phyloP scores from a whole-genome alignment of 1,284 basidiomycete genomes.

The Sphaerobolus stellatus region DNA sequence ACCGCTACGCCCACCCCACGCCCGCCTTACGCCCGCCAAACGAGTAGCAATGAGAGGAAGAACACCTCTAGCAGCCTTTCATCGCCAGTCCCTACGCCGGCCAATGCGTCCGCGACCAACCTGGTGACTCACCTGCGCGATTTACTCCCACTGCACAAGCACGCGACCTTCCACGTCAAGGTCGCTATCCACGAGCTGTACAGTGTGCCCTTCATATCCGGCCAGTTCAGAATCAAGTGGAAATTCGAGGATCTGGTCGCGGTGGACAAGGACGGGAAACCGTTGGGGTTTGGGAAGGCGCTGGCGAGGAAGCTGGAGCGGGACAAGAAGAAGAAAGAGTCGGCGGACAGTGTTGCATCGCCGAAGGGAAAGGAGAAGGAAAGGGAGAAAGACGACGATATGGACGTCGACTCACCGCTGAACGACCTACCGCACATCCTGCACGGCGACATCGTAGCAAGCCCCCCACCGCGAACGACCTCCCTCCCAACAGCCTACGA shows the following conservation, averaged over 20 bases:
- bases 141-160: conserved; percentile 47
- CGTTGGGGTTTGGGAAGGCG: conserved; percentile 29
- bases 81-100: no score
- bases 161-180: conserved; percentile 66
- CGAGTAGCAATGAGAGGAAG: no score
- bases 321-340: conserved; percentile 6
- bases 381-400: conserved; percentile 20
- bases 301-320: conserved; percentile 6
- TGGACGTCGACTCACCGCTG: conserved; percentile 17
- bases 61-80: no score
- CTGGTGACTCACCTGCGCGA: conserved; percentile 44
- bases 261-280: conserved; percentile 36
- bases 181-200: conserved; percentile 71
- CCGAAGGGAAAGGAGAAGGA: conserved; percentile 32
- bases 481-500: conserved; percentile 7
- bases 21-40: background rate
- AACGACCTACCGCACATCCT: conserved; percentile 21
- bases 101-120: background rate
- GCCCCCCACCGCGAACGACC: conserved; percentile 14
- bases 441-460: conserved; percentile 16
- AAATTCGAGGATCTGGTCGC: conserved; percentile 62
- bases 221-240: conserved; percentile 76
- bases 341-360: background rate
- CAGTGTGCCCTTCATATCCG: conserved; percentile 72
- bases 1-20: background rate